Percentiles rank a stretch among this genome's conserved stretches.
Conservation (phyloP, 257 asterid genomes). For the Solanum ossicruentum region DNA sequence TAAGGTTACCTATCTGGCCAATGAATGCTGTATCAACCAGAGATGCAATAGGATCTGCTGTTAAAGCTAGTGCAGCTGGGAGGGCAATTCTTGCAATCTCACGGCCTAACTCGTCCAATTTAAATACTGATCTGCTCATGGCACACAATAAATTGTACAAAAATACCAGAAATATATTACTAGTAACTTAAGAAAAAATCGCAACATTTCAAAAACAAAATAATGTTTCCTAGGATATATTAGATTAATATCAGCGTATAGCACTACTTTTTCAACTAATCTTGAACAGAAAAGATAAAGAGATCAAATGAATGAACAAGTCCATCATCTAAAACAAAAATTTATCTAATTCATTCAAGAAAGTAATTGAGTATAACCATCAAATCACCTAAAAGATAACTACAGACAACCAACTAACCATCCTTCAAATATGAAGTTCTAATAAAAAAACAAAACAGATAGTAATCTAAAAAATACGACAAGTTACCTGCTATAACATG, state of each 20-base stretch:
- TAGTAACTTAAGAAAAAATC: background rate
- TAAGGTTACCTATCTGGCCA: constrained; percentile 58
- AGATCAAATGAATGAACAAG: background rate
- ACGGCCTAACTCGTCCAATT: constrained; percentile 48
- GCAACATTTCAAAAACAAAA: background rate
- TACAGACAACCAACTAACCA: background rate
- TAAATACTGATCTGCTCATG: constrained; percentile 37
- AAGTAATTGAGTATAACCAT: background rate
- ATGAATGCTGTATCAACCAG: constrained; percentile 70
- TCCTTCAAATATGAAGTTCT: background rate
- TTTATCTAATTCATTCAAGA: background rate
- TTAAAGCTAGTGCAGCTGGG: constrained; percentile 70
- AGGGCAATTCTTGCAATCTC: constrained; percentile 54
- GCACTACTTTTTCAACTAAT: background rate
- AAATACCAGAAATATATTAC: background rate
- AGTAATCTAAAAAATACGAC: background rate
- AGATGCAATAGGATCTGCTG: constrained; percentile 86
- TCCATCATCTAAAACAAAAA: background rate
- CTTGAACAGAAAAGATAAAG: background rate
- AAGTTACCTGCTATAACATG: background rate
- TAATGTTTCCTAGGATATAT: background rate
- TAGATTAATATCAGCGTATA: background rate
- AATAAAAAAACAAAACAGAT: too few relatives aligned
- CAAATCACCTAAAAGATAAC: background rate
- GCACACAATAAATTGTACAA: background rate